Evolutionary conservation across 768 basidiomycete species (phyloP).

Genomic region (Suillus hirtellus): DNA sequence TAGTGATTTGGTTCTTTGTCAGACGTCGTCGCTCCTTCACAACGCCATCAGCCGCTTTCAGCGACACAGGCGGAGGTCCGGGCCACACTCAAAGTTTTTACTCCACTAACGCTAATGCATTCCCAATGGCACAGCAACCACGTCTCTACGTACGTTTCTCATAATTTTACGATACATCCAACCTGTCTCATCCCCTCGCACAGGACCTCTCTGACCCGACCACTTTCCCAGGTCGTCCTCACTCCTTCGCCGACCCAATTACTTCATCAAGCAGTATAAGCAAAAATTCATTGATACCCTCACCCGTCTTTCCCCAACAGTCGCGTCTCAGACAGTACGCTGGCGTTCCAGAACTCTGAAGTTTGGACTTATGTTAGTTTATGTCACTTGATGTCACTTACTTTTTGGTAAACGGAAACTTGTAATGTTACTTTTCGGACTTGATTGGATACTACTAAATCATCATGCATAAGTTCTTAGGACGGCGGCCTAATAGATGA

Average conservation of each 20-base stretch:
- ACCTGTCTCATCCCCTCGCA: conserved; percentile 9
- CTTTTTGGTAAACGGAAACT: background rate
- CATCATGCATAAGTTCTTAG: background rate
- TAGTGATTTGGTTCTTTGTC: conserved; percentile 40
- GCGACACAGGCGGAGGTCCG: background rate
- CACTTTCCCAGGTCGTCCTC: conserved; percentile 34
- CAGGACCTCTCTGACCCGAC: conserved; percentile 40
- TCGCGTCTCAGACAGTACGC: conserved; percentile 20
- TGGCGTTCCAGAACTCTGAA: conserved; percentile 28
- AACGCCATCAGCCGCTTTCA: conserved; percentile 20
- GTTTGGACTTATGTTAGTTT: background rate
- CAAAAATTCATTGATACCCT: conserved; percentile 8
- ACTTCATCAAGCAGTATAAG: conserved; percentile 9
- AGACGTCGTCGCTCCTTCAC: conserved; percentile 28
- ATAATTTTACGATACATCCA: background rate
- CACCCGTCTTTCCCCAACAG: conserved; percentile 13
- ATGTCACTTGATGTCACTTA: background rate
- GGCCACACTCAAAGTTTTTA: conserved; percentile 12
- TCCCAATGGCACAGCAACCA: conserved; percentile 21
- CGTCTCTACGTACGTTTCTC: conserved; percentile 31
- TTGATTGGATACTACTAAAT: background rate
- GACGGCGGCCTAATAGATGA: background rate
- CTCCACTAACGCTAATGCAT: conserved; percentile 13
- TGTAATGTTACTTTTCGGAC: background rate
- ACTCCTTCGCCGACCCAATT: conserved; percentile 14